Base-by-base conservation (phyloP, 176 grass and related monocot genomes). In the Carex pumila region DNA sequence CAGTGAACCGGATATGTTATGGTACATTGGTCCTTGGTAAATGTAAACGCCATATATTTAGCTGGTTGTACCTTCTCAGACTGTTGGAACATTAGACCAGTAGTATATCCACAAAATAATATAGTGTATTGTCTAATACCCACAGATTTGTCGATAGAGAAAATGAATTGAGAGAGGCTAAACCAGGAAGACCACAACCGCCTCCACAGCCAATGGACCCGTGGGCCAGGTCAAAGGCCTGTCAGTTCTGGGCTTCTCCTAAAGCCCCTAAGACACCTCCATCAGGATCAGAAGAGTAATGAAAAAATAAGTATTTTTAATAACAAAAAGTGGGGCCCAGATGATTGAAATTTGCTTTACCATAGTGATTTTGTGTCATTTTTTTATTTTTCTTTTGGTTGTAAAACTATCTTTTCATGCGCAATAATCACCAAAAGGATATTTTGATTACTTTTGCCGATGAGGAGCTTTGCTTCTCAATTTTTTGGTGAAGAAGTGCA, bases 61-160 rank as follows among this genome's bases (percentile, higher is more conserved):
- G 2, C 0, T 55, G 6, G 11, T 62, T 25, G 60, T 45, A 45
- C 43, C 43, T 45, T 45, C 43, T 45, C 43, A 45, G 7, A 45
- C 8, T 45, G 43, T 8, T 45, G 43, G 43, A 71, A 71, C 34
- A 43, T 53, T 75, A 54, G 47, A 54, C 71, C 21, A 75, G 47
- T 75, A 15, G 21, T 31, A 30, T 29, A 55, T 75, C 8, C 7
- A 15, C 76, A 43, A 53, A 39, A n/a, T 79, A 32, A 45, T 43
- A 10, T 79, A 82, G 84, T 84, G 7, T 60, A 71, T 21, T 70
- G n/a, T 61, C 21, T 60, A 13, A 7, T 10, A 81, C 12, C 12
- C 60, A 41, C 89, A 98, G 89, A 85, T 98, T 98, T 34, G 92
- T 98, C 0, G 92, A 93, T 65, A 94, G 95, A 89, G 92, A 98